Percentiles rank a stretch among this genome's conserved stretches.
Evolutionary conservation across 108 stramenopile genomes (phyloP).

Genomic region (Skeletonema marinoi): DNA sequence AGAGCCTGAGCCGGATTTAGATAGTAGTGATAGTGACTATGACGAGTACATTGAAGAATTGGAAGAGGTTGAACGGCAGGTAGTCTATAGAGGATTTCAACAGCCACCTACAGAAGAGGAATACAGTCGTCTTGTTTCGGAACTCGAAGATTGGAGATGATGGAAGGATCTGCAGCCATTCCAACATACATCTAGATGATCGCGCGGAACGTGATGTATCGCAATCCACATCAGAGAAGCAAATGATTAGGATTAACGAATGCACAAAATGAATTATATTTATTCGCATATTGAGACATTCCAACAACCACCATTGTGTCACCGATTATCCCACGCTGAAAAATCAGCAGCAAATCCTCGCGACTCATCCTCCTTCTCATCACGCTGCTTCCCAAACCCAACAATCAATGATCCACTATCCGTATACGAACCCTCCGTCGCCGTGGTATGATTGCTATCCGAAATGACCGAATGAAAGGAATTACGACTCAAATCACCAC

Average conservation of each 20-base stretch:
- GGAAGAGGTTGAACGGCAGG: not conserved
- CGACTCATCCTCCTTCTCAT: not conserved
- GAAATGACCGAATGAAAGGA: not conserved
- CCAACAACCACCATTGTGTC: not conserved
- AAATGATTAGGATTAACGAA: not conserved
- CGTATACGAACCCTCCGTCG: not conserved
- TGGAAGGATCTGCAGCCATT: no score
- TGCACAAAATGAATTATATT: not conserved
- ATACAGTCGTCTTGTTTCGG: no score
- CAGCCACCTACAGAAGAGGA: not conserved
- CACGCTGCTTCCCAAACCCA: not conserved
- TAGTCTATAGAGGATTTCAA: not conserved
- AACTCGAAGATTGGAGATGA: no score
- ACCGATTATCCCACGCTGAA: not conserved
- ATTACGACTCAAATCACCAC: not conserved
- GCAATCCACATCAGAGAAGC: no score
- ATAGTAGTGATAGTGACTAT: not conserved
- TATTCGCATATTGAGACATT: not conserved
- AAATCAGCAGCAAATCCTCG: conserved; percentile 3
- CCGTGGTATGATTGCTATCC: not conserved
- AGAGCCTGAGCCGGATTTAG: not conserved
- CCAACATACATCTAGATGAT: no score
- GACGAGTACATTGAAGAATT: not conserved
- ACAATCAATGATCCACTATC: not conserved
- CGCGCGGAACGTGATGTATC: no score